Conservation (phyloP, 2,329 filamentous ascomycete species). For the Huntiella omanensis region DNA sequence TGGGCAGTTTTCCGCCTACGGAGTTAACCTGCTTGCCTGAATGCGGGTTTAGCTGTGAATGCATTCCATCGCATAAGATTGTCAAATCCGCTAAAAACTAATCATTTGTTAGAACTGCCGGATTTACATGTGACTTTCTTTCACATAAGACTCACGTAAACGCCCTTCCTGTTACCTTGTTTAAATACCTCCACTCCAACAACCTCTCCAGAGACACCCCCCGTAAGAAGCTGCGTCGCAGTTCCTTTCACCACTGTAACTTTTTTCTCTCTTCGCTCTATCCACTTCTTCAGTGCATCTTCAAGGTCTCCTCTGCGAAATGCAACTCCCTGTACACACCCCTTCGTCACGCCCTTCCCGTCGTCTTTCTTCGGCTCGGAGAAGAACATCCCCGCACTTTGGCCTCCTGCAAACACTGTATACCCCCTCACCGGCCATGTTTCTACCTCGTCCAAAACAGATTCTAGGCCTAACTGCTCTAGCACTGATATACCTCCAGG, state of each 20-base stretch:
- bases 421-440: conserved; percentile 5
- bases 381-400: conserved; percentile 5
- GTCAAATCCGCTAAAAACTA: conserved; percentile 10
- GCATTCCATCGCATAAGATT: conserved; percentile 7
- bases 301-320: conserved; percentile 1
- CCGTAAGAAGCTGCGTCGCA: conserved; percentile 7
- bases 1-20: no score
- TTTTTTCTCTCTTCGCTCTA: neutral
- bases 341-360: neutral
- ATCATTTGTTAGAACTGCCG: neutral
- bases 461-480: conserved; percentile 55
- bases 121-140: neutral
- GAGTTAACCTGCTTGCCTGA: no score
- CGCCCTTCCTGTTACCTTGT: neutral
- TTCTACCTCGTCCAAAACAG: conserved; percentile 70
- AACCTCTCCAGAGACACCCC: conserved; percentile 6
- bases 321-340: neutral
- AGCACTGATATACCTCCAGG: conserved; percentile 74
- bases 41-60: neutral
- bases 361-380: neutral
- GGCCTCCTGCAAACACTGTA: neutral
- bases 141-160: conserved; percentile 5
- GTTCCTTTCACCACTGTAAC: conserved; percentile 4
- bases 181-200: conserved; percentile 7
- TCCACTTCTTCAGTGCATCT: neutral